Conservation (phyloP, 331 rosid genomes). For the Dryas integrifolia region DNA sequence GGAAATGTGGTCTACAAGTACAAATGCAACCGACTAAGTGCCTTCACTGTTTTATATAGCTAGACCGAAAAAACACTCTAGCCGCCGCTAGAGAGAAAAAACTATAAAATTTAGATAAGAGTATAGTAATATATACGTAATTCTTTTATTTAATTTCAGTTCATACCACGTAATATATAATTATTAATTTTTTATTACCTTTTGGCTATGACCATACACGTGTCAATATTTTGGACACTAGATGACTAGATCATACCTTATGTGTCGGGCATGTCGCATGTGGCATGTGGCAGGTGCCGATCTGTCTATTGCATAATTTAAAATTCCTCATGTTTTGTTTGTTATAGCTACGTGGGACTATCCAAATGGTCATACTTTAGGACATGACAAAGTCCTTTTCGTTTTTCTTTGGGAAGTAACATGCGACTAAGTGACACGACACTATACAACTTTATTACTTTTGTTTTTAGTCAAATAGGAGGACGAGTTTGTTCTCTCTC, state of each 20-base stretch:
- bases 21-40: neutral
- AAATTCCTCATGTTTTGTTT: neutral
- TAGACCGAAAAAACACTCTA: too few relatives aligned
- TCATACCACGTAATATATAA: neutral
- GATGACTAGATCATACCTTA: neutral
- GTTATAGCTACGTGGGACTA: neutral
- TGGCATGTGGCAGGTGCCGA: neutral
- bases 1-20: slow-evolving; percentile 9
- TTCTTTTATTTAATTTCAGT: too few relatives aligned
- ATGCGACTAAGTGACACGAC: neutral
- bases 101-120: too few relatives aligned
- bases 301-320: too few relatives aligned
- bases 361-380: neutral
- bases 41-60: neutral
- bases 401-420: neutral
- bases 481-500: neutral
- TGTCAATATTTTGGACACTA: neutral
- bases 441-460: neutral
- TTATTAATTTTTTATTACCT: neutral
- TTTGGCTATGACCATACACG: neutral
- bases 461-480: neutral
- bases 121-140: too few relatives aligned
- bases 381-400: neutral
- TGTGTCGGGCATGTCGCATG: neutral
- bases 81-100: too few relatives aligned